A percentile compares a stretch with the other conserved stretches of the same genome.
These are phyloP conservation scores for Colletotrichum aenigma DNA, from an alignment of 2,329 filamentous ascomycete genomes.

Conservation along the genomic window DNA sequence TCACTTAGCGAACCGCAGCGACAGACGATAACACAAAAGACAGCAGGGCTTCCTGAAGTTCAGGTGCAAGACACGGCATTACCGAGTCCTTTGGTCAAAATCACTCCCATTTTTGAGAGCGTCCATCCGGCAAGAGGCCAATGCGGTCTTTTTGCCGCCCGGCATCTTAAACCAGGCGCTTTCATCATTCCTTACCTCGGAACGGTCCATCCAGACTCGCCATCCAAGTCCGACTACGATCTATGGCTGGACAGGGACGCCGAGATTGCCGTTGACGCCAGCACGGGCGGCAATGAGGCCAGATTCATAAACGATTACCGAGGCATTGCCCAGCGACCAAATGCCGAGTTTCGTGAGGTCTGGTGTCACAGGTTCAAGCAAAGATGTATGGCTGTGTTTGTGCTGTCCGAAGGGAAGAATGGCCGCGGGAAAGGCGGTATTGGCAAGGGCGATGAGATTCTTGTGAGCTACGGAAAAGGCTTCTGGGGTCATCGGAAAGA, in stretches of 20 bases:
- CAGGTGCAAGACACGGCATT: conserved; percentile 40
- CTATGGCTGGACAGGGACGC: conserved; percentile 64
- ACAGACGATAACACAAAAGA: conserved; percentile 35
- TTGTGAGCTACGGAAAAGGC: conserved; percentile 71
- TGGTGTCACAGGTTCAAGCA: conserved; percentile 59
- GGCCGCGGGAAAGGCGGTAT: conserved; percentile 43
- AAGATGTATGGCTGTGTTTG: conserved; percentile 63
- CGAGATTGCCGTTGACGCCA: conserved; percentile 65
- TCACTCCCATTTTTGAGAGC: conserved; percentile 54
- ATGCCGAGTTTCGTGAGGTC: conserved; percentile 63
- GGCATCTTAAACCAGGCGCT: conserved; percentile 54
- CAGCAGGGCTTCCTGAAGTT: conserved; percentile 29
- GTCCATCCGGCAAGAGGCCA: conserved; percentile 64
- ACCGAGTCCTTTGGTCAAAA: conserved; percentile 55
- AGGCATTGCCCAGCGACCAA: conserved; percentile 56
- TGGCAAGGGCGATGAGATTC: conserved; percentile 65
- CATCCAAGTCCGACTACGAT: conserved; percentile 62
- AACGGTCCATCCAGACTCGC: conserved; percentile 51
- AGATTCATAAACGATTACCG: conserved; percentile 72
- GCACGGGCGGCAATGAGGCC: conserved; percentile 63
- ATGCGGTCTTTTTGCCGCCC: conserved; percentile 63
- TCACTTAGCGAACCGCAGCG: conserved; percentile 48
- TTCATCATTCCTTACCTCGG: conserved; percentile 69
- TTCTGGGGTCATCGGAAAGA: conserved; percentile 45
- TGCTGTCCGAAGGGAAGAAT: conserved; percentile 48